Evolutionary conservation across 2,329 filamentous ascomycete genomes (phyloP).

Genomic region (Pseudogymnoascus sp.): DNA sequence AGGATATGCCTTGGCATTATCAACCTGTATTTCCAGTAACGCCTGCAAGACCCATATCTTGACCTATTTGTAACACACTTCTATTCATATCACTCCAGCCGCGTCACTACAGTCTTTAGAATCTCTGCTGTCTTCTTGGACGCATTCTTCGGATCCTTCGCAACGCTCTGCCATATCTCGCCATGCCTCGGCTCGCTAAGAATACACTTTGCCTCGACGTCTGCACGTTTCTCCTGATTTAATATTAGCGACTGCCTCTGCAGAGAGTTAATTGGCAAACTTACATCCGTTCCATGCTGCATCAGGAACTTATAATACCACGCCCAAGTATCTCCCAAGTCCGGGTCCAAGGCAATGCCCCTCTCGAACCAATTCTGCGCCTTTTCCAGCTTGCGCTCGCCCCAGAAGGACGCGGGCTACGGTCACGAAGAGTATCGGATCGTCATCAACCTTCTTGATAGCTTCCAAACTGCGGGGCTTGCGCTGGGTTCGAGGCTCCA

Average conservation of each 20-base stretch:
- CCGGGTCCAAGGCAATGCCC: constrained; percentile 78
- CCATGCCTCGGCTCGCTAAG: constrained; percentile 85
- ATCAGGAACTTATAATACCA: constrained; percentile 94
- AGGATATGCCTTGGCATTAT: background rate
- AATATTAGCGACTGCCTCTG: constrained; percentile 13
- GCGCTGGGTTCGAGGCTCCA: constrained; percentile 85
- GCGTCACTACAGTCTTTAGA: constrained; percentile 66
- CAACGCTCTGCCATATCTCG: constrained; percentile 80
- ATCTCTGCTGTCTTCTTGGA: constrained; percentile 71
- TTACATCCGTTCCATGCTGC: constrained; percentile 79
- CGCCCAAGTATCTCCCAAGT: constrained; percentile 89
- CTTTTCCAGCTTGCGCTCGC: constrained; percentile 84
- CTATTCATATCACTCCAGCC: constrained; percentile 22
- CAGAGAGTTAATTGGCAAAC: constrained; percentile 19
- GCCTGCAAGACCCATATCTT: background rate
- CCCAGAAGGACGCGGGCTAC: constrained; percentile 94
- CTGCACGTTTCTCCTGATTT: constrained; percentile 69
- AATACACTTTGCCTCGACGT: constrained; percentile 75
- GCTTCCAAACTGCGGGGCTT: constrained; percentile 88
- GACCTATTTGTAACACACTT: background rate
- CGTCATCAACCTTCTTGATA: constrained; percentile 94
- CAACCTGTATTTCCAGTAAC: constrained; percentile 3
- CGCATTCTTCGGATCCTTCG: constrained; percentile 80
- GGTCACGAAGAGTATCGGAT: constrained; percentile 80
- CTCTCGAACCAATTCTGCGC: constrained; percentile 97